Conservation (phyloP, 2,329 filamentous ascomycete genomes). For the Aureobasidium sp. region DNA sequence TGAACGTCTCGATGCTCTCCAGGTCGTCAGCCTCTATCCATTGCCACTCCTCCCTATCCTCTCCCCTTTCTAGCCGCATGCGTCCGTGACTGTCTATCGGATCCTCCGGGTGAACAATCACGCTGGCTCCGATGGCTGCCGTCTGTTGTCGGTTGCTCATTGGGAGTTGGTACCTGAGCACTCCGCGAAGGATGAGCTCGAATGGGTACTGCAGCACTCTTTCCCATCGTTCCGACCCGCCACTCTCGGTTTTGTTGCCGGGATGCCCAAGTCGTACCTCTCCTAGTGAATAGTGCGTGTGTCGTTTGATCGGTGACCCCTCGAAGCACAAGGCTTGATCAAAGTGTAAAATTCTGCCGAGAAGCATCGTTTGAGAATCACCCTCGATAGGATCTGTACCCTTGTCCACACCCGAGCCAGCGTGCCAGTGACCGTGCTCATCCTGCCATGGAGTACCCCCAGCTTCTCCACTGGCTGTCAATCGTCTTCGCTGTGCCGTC, state of each 20-base stretch:
- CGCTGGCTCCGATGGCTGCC: conserved; percentile 41
- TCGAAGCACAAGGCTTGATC: conserved; percentile 86
- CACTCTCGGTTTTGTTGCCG: conserved; percentile 77
- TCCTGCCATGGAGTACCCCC: conserved; percentile 19
- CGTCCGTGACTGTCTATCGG: conserved; percentile 27
- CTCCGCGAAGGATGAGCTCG: conserved; percentile 83
- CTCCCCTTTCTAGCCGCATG: conserved; percentile 26
- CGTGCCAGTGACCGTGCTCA: conserved; percentile 19
- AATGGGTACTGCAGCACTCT: conserved; percentile 86
- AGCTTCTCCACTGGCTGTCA: not conserved
- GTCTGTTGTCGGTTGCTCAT: conserved; percentile 49
- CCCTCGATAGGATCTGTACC: conserved; percentile 54
- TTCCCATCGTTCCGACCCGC: conserved; percentile 83
- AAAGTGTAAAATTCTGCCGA: conserved; percentile 82
- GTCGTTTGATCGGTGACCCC: conserved; percentile 75
- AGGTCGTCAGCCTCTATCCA: conserved; percentile 24
- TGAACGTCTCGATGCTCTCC: not conserved
- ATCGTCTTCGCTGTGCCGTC: conserved; percentile 3
- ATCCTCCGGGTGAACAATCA: conserved; percentile 36
- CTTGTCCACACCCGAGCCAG: conserved; percentile 39
- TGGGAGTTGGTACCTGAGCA: conserved; percentile 72
- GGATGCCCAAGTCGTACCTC: conserved; percentile 76
- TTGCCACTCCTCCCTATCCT: conserved; percentile 27
- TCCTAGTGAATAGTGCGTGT: conserved; percentile 65
- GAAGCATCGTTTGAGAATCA: conserved; percentile 73